These are phyloP conservation scores for Coemansia sp. DNA, from an alignment of 192 early-diverging fungal genomes.

Conservation along the genomic window DNA sequence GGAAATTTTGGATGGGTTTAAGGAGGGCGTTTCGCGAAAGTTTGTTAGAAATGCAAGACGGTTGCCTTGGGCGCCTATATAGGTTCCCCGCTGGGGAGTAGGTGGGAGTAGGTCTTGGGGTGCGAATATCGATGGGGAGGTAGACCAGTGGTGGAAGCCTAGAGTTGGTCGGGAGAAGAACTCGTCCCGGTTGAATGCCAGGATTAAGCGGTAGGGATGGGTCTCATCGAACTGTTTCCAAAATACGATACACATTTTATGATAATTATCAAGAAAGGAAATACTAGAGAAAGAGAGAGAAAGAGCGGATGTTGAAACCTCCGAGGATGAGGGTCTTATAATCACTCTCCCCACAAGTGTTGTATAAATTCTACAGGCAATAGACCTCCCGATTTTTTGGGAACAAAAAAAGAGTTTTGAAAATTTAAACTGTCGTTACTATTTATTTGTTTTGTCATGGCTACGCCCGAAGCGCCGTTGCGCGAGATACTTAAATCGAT, in stretches of 20 bases:
- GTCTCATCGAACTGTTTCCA: conserved; percentile 17
- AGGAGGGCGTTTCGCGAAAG: conserved; percentile 16
- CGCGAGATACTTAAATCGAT: conserved; percentile 49
- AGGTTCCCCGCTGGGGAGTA: conserved; percentile 33
- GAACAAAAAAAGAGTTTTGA: neutral
- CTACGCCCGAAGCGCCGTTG: conserved; percentile 49
- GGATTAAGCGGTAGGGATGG: conserved; percentile 14
- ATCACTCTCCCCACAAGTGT: no score
- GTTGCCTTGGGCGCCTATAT: conserved; percentile 29
- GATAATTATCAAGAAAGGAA: neutral
- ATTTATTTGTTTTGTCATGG: conserved; percentile 18
- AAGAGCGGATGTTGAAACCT: no score
- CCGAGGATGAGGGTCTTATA: no score
- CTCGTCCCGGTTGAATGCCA: conserved; percentile 54
- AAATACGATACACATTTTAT: conserved; percentile 39
- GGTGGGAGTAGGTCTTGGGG: conserved; percentile 38
- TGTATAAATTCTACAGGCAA: no score
- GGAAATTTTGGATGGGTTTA: conserved; percentile 28
- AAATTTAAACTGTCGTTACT: neutral
- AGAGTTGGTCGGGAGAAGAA: conserved; percentile 38
- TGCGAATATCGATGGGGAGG: conserved; percentile 26
- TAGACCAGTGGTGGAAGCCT: conserved; percentile 36
- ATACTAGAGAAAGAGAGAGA: neutral
- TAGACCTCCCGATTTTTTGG: neutral
- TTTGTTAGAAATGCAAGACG: conserved; percentile 46